These are phyloP conservation scores for Cicer pinnatifidum DNA, from an alignment of 306 rosid genomes.

Conservation along the genomic window DNA sequence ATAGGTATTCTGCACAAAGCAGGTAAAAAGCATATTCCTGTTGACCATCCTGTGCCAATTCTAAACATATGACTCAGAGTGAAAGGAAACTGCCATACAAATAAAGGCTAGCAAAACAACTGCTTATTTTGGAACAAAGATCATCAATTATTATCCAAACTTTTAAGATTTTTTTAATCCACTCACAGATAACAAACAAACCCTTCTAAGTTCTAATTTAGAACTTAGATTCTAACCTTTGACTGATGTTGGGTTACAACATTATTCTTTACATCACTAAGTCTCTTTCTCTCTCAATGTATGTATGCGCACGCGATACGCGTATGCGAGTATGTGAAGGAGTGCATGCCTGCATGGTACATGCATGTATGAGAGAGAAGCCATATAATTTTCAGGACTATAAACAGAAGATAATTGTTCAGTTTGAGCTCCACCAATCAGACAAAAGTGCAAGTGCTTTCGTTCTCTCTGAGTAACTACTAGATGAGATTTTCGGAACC, in stretches of 20 bases:
- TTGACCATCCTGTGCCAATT: slow-evolving; percentile 7
- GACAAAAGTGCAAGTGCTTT: slow-evolving; percentile 16
- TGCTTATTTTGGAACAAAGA: slow-evolving; percentile 28
- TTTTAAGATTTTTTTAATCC: neutral
- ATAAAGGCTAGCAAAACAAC: neutral
- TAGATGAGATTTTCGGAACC: neutral
- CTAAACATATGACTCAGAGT: neutral
- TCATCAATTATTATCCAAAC: slow-evolving; percentile 13
- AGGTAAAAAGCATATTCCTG: neutral
- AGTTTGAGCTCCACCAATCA: slow-evolving; percentile 9
- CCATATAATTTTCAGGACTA: neutral
- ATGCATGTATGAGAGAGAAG: neutral
- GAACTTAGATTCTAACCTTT: neutral
- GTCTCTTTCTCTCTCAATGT: slow-evolving; percentile 3
- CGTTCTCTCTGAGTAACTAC: slow-evolving; percentile 17
- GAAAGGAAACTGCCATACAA: neutral
- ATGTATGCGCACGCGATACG: neutral
- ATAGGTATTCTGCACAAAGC: slow-evolving; percentile 16
- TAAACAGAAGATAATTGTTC: slow-evolving; percentile 14
- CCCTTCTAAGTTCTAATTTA: neutral
- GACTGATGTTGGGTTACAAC: slow-evolving; percentile 25
- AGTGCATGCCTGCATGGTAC: no score
- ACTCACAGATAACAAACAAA: slow-evolving; percentile 19
- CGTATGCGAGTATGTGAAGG: neutral
- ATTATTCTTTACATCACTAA: neutral